These are phyloP conservation scores for Pisolithus sp. DNA, from an alignment of 768 basidiomycete species.

Conservation along the genomic window DNA sequence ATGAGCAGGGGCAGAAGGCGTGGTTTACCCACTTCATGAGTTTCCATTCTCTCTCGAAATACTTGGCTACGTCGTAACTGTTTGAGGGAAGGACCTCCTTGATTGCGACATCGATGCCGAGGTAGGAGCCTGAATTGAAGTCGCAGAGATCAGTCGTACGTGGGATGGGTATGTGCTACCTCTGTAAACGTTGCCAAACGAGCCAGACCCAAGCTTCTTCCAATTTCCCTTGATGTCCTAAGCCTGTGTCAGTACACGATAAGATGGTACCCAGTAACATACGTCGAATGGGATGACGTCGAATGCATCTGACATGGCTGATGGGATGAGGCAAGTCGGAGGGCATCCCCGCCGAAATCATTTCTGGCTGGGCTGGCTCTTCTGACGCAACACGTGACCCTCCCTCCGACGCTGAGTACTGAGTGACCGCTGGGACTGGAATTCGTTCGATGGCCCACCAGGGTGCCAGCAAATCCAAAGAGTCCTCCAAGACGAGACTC, in stretches of 20 bases:
- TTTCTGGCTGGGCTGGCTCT: constrained; percentile 11
- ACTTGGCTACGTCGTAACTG: constrained; percentile 93
- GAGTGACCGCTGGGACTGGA: no score
- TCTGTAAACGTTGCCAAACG: constrained; percentile 90
- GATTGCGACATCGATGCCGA: constrained; percentile 94
- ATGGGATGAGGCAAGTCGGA: background rate
- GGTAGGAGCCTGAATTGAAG: constrained; percentile 61
- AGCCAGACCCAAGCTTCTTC: constrained; percentile 88
- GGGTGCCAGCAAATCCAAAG: no score
- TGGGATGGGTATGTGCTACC: constrained; percentile 30
- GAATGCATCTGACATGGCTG: constrained; percentile 58
- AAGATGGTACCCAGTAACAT: constrained; percentile 14
- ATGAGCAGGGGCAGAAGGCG: background rate
- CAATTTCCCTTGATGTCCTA: constrained; percentile 85
- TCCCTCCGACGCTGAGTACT: no score
- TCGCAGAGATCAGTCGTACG: constrained; percentile 3
- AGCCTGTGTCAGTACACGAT: background rate
- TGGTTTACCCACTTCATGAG: constrained; percentile 72
- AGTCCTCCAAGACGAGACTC: no score
- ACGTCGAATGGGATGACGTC: constrained; percentile 87
- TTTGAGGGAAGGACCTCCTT: constrained; percentile 91
- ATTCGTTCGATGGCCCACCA: no score
- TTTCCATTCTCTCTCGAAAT: constrained; percentile 98
- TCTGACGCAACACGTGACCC: constrained; percentile 20
- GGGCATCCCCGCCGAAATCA: background rate